Evolutionary conservation across 768 basidiomycete genomes (phyloP).

Genomic region (Dacryopinax spathularia): DNA sequence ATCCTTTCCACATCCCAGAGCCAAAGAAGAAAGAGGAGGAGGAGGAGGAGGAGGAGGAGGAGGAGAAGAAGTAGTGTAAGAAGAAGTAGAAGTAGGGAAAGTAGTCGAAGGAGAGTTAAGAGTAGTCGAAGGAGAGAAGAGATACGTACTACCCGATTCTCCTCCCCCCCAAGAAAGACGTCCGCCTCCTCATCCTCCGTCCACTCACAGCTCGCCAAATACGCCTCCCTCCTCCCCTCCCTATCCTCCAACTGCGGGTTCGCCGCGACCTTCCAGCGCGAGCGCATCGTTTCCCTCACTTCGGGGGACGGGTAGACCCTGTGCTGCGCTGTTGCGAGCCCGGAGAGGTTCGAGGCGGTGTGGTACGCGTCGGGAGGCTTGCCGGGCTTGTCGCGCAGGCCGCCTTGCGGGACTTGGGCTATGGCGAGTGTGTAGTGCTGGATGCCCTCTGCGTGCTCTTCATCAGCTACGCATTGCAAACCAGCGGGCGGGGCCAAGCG

Average conservation of each 20-base stretch:
- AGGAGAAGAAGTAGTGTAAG: not conserved
- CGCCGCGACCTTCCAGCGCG: conserved; percentile 26
- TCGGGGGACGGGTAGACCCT: conserved; percentile 38
- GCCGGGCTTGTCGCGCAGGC: conserved; percentile 87
- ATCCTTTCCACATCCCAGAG: too few species aligned
- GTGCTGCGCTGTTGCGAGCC: conserved; percentile 81
- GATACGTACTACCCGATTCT: conserved; percentile 46
- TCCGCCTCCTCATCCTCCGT: conserved; percentile 41
- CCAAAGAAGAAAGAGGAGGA: not conserved
- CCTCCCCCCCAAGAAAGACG: conserved; percentile 42
- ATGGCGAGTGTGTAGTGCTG: conserved; percentile 80
- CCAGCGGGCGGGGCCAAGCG: not conserved
- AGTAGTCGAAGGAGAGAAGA: not conserved
- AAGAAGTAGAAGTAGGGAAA: not conserved
- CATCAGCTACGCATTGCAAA: not conserved
- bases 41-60: not conserved
- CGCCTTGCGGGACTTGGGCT: conserved; percentile 73
- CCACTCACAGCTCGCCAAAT: conserved; percentile 48
- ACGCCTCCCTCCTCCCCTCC: conserved; percentile 34
- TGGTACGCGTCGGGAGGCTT: conserved; percentile 96
- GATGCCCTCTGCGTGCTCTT: conserved; percentile 35
- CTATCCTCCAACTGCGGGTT: conserved; percentile 22
- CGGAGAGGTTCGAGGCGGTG: conserved; percentile 82
- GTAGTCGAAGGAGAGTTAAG: not conserved
- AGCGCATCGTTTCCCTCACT: conserved; percentile 24